Base-by-base conservation (phyloP, 495 filamentous ascomycete species). In the Annulohypoxylon moriforme region DNA sequence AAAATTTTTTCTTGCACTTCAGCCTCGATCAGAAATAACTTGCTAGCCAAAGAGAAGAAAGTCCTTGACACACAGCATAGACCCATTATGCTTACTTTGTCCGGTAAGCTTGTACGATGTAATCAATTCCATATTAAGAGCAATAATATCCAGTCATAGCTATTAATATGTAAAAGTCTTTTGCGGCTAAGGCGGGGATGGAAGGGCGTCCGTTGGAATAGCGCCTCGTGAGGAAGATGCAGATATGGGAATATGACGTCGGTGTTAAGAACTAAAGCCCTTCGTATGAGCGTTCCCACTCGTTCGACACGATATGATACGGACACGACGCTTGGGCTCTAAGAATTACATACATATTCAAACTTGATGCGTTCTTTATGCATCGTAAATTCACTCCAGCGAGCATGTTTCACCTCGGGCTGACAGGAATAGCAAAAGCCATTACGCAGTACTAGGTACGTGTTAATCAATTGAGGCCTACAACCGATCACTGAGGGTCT, bases 391-490 rank as follows among this genome's bases (percentile, higher is more conserved):
- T 58, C 49, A 36, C 22, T 66, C 61, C 27, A 66, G 29, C 25
- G 42, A 27, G 36, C 67, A 44, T 74, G 72, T 74, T 74, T 71
- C 72, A 74, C 69, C 44, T 70, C 71, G 67, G 67, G 67, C 46
- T 71, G 58, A 60, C 52, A 40, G 38, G 59, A 67, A 60, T 59
- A 62, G 53, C 53, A 40, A 50, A 49, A 62, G 9, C 25, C 25
- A 13, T 36, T 36, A 58, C 16, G 9, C 24, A 27, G 25, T 50
- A 46, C 64, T 53, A 24, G 58, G 60, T 61, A 53, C 60, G 44
- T 52, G 31, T 60, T 52, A 63, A 44, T 64, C 38, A 62, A 68
- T 64, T 47, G 38, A 52, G 52, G 36, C 0, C 50, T 14, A 61
- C 20, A 36, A n/a, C 31, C 22, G 67, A 64, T 20, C 44, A 40